phyloP scores from a whole-genome alignment of 2,329 filamentous ascomycete species.

The Aspergillus bombycis region DNA sequence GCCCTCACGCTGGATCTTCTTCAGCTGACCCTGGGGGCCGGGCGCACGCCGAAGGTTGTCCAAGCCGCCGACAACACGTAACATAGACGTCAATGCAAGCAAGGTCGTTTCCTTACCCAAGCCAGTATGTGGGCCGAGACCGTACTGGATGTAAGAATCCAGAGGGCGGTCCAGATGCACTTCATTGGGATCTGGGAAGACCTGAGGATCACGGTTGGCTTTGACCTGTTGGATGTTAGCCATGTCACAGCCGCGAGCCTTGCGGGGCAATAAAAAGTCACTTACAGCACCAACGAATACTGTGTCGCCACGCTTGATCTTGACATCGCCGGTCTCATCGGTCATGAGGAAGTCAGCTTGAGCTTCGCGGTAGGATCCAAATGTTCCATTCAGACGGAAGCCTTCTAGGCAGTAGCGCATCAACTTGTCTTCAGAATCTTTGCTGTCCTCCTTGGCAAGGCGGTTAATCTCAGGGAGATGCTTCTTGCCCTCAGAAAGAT shows the following conservation, averaged over 20 bases:
- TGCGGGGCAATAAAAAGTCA: not conserved
- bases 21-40: slow-evolving; percentile 68
- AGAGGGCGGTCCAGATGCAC: slow-evolving; percentile 67
- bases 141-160: slow-evolving; percentile 67
- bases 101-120: slow-evolving; percentile 64
- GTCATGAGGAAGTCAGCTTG: slow-evolving; percentile 53
- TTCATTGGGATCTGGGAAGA: slow-evolving; percentile 64
- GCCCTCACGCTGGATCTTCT: slow-evolving; percentile 62
- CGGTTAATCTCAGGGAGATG: slow-evolving; percentile 65
- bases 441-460: slow-evolving; percentile 59
- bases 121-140: slow-evolving; percentile 64
- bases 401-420: slow-evolving; percentile 74
- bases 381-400: slow-evolving; percentile 67
- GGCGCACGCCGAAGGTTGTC: slow-evolving; percentile 63
- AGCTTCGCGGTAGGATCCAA: slow-evolving; percentile 63
- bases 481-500: slow-evolving; percentile 60
- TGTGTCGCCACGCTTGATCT: slow-evolving; percentile 59
- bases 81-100: slow-evolving; percentile 67
- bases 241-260: not conserved
- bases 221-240: slow-evolving; percentile 34
- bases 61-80: slow-evolving; percentile 66
- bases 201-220: slow-evolving; percentile 58
- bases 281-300: slow-evolving; percentile 67
- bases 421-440: slow-evolving; percentile 64
- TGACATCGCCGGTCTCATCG: slow-evolving; percentile 53